Evolutionary conservation across 306 rosid species (phyloP).

Genomic region (Biancaea sappan): DNA sequence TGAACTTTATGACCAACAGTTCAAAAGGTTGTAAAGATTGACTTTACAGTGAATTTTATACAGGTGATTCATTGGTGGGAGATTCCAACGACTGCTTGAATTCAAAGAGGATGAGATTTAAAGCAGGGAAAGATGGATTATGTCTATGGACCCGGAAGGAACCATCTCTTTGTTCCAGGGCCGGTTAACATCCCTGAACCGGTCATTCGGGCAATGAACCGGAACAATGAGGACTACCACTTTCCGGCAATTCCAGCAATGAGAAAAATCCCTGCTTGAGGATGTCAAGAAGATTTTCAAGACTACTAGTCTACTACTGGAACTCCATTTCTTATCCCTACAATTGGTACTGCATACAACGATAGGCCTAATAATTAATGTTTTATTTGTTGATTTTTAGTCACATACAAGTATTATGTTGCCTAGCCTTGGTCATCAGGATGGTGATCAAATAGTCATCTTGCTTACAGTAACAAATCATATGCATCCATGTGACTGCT

Average conservation of each 20-base stretch:
- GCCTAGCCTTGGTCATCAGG: constrained; percentile 6
- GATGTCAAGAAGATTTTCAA: constrained; percentile 95
- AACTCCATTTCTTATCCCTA: constrained; percentile 88
- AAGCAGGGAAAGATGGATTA: constrained; percentile 73
- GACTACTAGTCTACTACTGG: constrained; percentile 90
- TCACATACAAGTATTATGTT: background rate
- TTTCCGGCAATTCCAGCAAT: constrained; percentile 95
- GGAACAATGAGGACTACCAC: constrained; percentile 98
- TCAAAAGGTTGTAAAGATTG: constrained; percentile 2
- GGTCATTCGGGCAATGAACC: constrained; percentile 86
- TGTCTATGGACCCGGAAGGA: constrained; percentile 82
- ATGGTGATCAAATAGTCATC: background rate
- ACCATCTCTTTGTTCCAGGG: constrained; percentile 99
- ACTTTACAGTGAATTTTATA: constrained; percentile 11
- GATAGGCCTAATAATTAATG: background rate
- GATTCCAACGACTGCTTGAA: constrained; percentile 29
- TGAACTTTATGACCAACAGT: background rate
- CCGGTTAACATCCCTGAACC: constrained; percentile 97
- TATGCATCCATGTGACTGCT: background rate
- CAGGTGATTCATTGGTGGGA: constrained; percentile 36
- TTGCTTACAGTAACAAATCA: background rate
- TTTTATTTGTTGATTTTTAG: background rate
- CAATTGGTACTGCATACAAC: constrained; percentile 67
- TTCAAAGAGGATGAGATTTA: constrained; percentile 36
- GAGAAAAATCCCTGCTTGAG: constrained; percentile 79